Base-by-base conservation (phyloP, 176 grass and related monocot species). In the Oryza glumipatula region DNA sequence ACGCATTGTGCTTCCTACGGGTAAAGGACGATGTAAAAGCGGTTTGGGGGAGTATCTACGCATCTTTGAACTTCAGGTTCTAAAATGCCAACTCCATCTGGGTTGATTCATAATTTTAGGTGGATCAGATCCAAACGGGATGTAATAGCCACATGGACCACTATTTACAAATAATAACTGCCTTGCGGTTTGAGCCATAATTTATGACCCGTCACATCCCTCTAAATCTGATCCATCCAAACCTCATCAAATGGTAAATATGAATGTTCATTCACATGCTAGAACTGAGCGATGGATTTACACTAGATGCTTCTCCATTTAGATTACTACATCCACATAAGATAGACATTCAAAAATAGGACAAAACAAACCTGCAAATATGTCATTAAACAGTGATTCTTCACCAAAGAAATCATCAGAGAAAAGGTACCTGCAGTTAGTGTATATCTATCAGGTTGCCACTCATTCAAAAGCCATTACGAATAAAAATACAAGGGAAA, bases 371-470 rank as follows among this genome's bases (percentile, higher is more conserved):
- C 96, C 96, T 94, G 96, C 81, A 94, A 98, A 98, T 85, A 98
- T 98, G 75, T 98, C 96, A 75, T 90, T 88, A 76, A 98, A 98
- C 68, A 95, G 76, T 58, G 93, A 92, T 85, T 98, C 96, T 80
- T 98, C 96, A 1, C 91, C 89, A 68, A 98, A 98, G 66, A 98
- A 98, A 90, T 98, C 91, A 78, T 92, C 96, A 86, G 93, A 92
- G 76, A 98, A 98, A 85, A 98, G 87, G 76, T 95, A 98, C 86
- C 96, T 98, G 63, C 54, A 88, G 28, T 72, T 82, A 58, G 71
- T 74, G 70, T 10, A 75, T 39, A 79, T 70, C 67, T 67, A 46
- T 92, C 67, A 91, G 73, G 64, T 39, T 52, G 61, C 6, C 23
- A 68, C 9, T 82, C 48, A 26, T 33, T 79, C 45, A 38, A 5